Percentiles rank a stretch among this genome's conserved stretches.
Evolutionary conservation across 768 basidiomycete genomes (phyloP).

Genomic region (Tulasnella sp.): DNA sequence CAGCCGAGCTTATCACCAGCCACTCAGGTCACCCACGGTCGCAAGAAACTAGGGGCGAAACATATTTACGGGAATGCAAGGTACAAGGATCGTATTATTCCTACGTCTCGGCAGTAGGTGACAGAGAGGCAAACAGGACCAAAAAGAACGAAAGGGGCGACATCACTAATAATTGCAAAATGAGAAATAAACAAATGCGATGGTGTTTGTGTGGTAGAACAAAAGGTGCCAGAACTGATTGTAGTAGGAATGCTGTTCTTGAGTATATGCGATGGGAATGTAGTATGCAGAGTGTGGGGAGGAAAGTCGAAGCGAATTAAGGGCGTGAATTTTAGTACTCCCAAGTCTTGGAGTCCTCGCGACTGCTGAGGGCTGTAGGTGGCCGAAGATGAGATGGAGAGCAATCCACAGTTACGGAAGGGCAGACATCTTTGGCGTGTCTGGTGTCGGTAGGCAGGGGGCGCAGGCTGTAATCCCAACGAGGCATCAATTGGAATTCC

Average conservation of each 20-base stretch:
- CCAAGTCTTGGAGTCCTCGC: not conserved
- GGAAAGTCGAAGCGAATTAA: not conserved
- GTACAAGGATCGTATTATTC: not conserved
- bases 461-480: not conserved
- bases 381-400: not conserved
- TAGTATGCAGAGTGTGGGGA: not conserved
- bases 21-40: too few relatives aligned
- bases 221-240: not conserved
- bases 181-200: not conserved
- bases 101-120: not conserved
- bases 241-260: not conserved
- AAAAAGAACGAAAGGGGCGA: not conserved
- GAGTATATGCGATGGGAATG: not conserved
- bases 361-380: not conserved
- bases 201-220: not conserved
- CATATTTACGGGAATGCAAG: not conserved
- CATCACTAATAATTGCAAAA: not conserved
- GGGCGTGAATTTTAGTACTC: not conserved
- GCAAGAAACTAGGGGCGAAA: not conserved
- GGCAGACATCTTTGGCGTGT: not conserved
- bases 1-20: too few relatives aligned
- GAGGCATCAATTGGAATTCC: not conserved
- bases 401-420: not conserved
- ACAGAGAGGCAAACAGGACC: not conserved
- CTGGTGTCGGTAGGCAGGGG: not conserved